phyloP scores from a whole-genome alignment of 2,329 filamentous ascomycete species.

The Penicillium corylophilum region DNA sequence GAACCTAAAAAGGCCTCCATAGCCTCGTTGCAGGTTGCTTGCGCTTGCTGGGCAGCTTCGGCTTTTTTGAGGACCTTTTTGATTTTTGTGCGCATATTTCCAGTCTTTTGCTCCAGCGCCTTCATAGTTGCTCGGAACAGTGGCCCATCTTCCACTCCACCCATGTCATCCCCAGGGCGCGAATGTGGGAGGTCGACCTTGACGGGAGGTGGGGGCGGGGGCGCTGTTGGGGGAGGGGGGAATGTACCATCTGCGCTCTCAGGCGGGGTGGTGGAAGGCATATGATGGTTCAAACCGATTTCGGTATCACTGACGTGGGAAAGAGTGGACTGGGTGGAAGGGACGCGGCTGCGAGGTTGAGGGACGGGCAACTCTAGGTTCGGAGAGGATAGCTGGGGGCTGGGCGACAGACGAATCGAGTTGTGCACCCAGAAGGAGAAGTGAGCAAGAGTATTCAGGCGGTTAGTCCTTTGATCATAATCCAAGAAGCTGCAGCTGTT shows the following conservation, averaged over 20 bases:
- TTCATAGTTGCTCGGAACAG: slow-evolving; percentile 97
- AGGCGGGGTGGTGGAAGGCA: slow-evolving; percentile 29
- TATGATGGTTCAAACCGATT: slow-evolving; percentile 37
- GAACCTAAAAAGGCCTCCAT: slow-evolving; percentile 80
- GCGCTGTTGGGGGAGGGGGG: slow-evolving; percentile 21
- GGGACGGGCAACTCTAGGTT: slow-evolving; percentile 71
- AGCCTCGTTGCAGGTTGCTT: slow-evolving; percentile 81
- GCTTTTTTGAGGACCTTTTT: slow-evolving; percentile 94
- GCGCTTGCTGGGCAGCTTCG: slow-evolving; percentile 80
- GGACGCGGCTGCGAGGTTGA: slow-evolving; percentile 73
- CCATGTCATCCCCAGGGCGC: slow-evolving; percentile 80
- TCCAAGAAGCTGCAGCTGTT: slow-evolving; percentile 97
- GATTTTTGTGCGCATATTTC: slow-evolving; percentile 89
- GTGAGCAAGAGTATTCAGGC: slow-evolving; percentile 80
- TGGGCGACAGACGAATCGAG: slow-evolving; percentile 41
- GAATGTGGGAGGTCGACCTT: slow-evolving; percentile 88
- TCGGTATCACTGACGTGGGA: slow-evolving; percentile 76
- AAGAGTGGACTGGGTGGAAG: slow-evolving; percentile 83
- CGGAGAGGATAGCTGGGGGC: slow-evolving; percentile 66
- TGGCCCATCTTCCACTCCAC: slow-evolving; percentile 84
- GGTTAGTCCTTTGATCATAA: slow-evolving; percentile 90
- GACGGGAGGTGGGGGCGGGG: slow-evolving; percentile 48
- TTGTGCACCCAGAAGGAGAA: slow-evolving; percentile 96
- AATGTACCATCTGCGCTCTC: slow-evolving; percentile 30
- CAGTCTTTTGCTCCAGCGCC: slow-evolving; percentile 91